phyloP scores from a whole-genome alignment of 768 basidiomycete species.

The Tulasnella sp. region DNA sequence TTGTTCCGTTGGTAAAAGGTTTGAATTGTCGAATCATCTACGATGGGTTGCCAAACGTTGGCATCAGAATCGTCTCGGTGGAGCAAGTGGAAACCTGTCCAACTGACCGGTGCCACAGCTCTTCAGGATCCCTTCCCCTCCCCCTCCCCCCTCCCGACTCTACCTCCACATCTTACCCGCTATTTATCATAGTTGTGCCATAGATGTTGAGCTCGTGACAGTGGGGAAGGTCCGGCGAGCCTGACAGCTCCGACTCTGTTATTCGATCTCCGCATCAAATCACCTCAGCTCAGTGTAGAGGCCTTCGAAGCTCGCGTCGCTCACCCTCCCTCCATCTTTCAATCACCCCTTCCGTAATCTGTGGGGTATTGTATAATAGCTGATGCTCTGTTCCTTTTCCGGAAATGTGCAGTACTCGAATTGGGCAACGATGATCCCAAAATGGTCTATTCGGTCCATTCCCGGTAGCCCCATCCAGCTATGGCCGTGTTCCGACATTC shows the following conservation, averaged over 20 bases:
- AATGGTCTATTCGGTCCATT: background rate
- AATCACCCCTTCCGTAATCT: background rate
- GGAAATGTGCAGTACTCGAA: background rate
- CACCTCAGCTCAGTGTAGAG: background rate
- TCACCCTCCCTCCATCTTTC: background rate
- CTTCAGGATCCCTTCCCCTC: background rate
- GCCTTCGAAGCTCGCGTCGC: background rate
- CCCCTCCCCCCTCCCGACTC: background rate
- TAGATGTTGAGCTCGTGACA: background rate
- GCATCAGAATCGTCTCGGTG: background rate
- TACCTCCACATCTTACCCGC: background rate
- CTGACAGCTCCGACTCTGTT: background rate
- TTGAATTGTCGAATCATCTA: background rate
- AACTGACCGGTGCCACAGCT: background rate
- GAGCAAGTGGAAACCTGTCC: background rate
- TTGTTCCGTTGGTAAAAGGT: background rate
- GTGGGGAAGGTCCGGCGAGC: background rate
- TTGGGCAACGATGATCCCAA: background rate
- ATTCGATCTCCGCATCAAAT: slow-evolving; percentile 9
- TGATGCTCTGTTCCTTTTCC: background rate
- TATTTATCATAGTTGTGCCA: background rate
- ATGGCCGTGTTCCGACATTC: background rate
- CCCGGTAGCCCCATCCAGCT: background rate
- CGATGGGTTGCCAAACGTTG: background rate
- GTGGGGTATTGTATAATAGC: background rate